These are phyloP conservation scores for Evernia prunastri DNA, from an alignment of 495 filamentous ascomycete genomes.

Conservation along the genomic window DNA sequence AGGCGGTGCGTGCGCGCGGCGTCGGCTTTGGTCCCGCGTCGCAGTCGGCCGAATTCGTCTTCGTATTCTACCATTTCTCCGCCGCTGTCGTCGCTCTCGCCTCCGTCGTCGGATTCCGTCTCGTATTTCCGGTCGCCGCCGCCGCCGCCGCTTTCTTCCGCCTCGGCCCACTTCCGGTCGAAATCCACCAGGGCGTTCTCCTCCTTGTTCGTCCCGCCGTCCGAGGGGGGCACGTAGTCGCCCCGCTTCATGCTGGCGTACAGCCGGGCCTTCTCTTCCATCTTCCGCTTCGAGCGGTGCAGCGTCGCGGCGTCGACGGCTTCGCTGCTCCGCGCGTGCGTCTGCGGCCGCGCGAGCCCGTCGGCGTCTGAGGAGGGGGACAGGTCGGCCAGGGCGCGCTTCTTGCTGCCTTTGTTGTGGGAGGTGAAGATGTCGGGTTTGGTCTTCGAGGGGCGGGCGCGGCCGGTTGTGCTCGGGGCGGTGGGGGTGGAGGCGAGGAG, in stretches of 20 bases:
- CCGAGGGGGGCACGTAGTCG: slow-evolving; percentile 45
- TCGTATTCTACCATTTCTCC: slow-evolving; percentile 68
- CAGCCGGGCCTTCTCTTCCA: slow-evolving; percentile 79
- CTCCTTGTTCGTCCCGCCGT: slow-evolving; percentile 28
- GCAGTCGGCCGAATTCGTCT: slow-evolving; percentile 82
- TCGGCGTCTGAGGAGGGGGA: slow-evolving; percentile 33
- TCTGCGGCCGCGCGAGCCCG: slow-evolving; percentile 22
- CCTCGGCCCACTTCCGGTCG: slow-evolving; percentile 86
- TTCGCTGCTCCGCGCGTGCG: slow-evolving; percentile 39
- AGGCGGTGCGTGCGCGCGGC: slow-evolving; percentile 49
- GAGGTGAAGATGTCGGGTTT: slow-evolving; percentile 67
- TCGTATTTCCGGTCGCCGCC: slow-evolving; percentile 28
- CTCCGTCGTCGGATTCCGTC: slow-evolving; percentile 38
- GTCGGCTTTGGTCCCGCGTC: slow-evolving; percentile 58
- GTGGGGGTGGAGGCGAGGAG: slow-evolving; percentile 49
- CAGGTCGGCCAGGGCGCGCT: slow-evolving; percentile 52
- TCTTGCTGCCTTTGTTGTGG: slow-evolving; percentile 63
- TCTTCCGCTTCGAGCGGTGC: slow-evolving; percentile 60
- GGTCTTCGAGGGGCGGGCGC: slow-evolving; percentile 57
- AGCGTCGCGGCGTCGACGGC: slow-evolving; percentile 41
- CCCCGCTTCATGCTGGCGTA: slow-evolving; percentile 80
- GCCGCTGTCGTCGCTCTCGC: slow-evolving; percentile 49
- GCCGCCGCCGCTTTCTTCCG: slow-evolving; percentile 36
- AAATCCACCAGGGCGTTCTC: slow-evolving; percentile 71
- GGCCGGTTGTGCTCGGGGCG: slow-evolving; percentile 42